Percentiles rank a stretch among this genome's conserved stretches.
phyloP scores from a whole-genome alignment of 257 asterid species.

The Capsicum baccatum region DNA sequence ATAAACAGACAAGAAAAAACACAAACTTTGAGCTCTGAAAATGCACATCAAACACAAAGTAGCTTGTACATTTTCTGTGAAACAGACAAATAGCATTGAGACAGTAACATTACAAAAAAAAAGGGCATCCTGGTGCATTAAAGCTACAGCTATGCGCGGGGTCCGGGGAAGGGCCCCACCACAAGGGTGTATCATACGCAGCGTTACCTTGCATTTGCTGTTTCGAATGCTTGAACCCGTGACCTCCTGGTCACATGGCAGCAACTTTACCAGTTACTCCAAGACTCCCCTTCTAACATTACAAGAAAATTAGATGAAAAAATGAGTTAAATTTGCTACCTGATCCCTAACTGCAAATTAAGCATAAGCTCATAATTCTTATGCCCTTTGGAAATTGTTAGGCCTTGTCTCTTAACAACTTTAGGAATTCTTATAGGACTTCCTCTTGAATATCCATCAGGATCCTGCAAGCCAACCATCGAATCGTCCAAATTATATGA shows the following conservation, averaged over 20 bases:
- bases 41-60: background rate
- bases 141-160: too few relatives aligned
- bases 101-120: background rate
- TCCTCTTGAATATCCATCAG: slow-evolving; percentile 24
- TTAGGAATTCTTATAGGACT: slow-evolving; percentile 47
- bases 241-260: too few relatives aligned
- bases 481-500: slow-evolving; percentile 31
- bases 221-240: too few relatives aligned
- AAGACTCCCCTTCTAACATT: background rate
- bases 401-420: slow-evolving; percentile 48
- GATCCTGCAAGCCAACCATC: slow-evolving; percentile 28
- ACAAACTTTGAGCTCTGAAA: background rate
- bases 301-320: background rate
- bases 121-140: too few relatives aligned
- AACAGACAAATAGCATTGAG: background rate
- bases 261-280: too few relatives aligned
- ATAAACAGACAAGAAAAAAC: background rate
- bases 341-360: slow-evolving; percentile 50
- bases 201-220: too few relatives aligned
- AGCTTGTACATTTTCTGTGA: background rate
- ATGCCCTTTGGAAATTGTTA: slow-evolving; percentile 49
- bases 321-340: slow-evolving; percentile 35
- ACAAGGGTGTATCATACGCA: too few relatives aligned
- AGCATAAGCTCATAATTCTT: slow-evolving; percentile 51
- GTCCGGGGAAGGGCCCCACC: too few relatives aligned